A percentile compares a stretch with the other conserved stretches of the same genome.
These are phyloP conservation scores for Diaporthe caulivora DNA, from an alignment of 2,329 filamentous ascomycete genomes.

Conservation along the genomic window DNA sequence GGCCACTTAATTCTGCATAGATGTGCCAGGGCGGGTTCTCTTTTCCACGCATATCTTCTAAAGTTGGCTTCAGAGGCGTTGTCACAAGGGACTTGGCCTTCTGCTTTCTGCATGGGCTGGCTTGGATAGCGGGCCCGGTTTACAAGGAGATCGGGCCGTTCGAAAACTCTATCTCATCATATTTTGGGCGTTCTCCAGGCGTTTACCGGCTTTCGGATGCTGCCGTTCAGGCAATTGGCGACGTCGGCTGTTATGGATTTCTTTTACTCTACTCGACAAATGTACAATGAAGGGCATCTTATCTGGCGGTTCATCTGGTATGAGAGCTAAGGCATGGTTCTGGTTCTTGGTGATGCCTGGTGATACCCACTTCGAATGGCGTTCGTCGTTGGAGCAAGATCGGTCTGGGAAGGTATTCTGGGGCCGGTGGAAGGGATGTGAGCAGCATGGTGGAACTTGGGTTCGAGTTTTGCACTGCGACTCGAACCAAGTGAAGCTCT, in stretches of 20 bases:
- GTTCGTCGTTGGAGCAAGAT: constrained; percentile 35
- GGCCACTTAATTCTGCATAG: constrained; percentile 37
- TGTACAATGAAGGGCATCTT: constrained; percentile 34
- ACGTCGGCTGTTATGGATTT: constrained; percentile 33
- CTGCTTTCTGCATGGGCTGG: constrained; percentile 33
- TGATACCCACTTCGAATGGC: constrained; percentile 37
- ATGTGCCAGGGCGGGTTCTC: constrained; percentile 26
- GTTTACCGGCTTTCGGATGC: constrained; percentile 23
- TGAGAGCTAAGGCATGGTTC: constrained; percentile 35
- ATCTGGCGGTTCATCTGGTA: constrained; percentile 34
- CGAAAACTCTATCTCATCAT: constrained; percentile 26
- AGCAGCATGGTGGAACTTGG: constrained; percentile 13
- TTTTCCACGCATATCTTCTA: constrained; percentile 32
- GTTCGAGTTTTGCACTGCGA: neutral
- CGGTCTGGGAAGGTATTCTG: constrained; percentile 21
- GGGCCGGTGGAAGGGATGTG: neutral
- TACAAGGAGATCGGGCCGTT: constrained; percentile 10
- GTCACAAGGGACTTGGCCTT: constrained; percentile 27
- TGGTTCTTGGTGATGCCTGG: constrained; percentile 35
- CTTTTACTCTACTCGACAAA: constrained; percentile 34
- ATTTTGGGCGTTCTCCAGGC: constrained; percentile 33
- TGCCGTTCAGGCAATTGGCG: constrained; percentile 17
- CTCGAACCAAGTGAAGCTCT: constrained; percentile 7
- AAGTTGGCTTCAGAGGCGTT: constrained; percentile 35
- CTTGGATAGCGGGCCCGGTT: constrained; percentile 36